Evolutionary conservation across 495 filamentous ascomycete genomes (phyloP).

Genomic region (Tuber melanosporum): DNA sequence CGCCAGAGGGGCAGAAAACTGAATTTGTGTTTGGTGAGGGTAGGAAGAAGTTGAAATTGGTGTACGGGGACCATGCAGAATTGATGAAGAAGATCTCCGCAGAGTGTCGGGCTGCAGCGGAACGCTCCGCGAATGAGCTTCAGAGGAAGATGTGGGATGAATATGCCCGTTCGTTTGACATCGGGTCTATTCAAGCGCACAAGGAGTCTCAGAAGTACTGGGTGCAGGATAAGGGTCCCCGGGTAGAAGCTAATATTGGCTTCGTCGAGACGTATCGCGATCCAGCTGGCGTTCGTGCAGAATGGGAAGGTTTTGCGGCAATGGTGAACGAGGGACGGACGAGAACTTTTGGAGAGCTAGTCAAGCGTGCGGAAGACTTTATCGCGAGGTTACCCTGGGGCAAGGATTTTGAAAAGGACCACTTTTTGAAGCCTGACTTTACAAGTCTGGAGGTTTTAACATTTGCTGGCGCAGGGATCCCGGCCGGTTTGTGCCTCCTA

Average conservation of each 20-base stretch:
- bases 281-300: slow-evolving; percentile 83
- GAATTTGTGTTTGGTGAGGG: slow-evolving; percentile 28
- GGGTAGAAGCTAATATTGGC: slow-evolving; percentile 83
- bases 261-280: slow-evolving; percentile 97
- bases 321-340: slow-evolving; percentile 82
- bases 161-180: slow-evolving; percentile 77
- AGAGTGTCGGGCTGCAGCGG: slow-evolving; percentile 62
- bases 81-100: slow-evolving; percentile 75
- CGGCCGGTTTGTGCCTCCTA: slow-evolving; percentile 62
- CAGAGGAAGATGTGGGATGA: slow-evolving; percentile 75
- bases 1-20: slow-evolving; percentile 55
- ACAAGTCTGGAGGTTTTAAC: slow-evolving; percentile 69
- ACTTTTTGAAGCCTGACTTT: slow-evolving; percentile 89
- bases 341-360: slow-evolving; percentile 77
- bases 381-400: slow-evolving; percentile 86
- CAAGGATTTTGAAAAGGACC: slow-evolving; percentile 87
- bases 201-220: slow-evolving; percentile 86
- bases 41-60: slow-evolving; percentile 54
- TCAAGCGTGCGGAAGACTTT: slow-evolving; percentile 68
- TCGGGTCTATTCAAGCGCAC: slow-evolving; percentile 78
- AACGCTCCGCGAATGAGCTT: slow-evolving; percentile 75
- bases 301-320: slow-evolving; percentile 93
- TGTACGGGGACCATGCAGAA: slow-evolving; percentile 75
- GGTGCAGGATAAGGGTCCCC: slow-evolving; percentile 86
- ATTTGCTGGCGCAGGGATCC: slow-evolving; percentile 73